These are phyloP conservation scores for Ulota crispa DNA, from an alignment of 225 moss, liverwort and hornwort species.

Conservation along the genomic window DNA sequence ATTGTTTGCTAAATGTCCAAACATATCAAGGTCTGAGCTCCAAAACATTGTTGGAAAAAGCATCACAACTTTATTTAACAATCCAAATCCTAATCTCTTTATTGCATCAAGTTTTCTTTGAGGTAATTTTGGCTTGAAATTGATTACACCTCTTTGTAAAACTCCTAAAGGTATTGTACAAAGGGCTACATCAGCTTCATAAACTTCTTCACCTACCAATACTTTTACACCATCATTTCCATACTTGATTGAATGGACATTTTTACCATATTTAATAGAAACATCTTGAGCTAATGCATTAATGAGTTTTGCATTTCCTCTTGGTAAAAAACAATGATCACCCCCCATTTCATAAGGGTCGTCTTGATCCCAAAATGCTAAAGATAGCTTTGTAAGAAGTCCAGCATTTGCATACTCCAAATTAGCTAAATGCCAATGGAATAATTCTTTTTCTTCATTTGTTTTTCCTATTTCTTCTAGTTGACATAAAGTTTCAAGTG, in stretches of 20 bases:
- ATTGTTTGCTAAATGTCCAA: constrained; percentile 42
- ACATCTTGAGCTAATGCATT: constrained; percentile 44
- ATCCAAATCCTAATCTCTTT: constrained; percentile 44
- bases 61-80: constrained; percentile 46
- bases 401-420: constrained; percentile 55
- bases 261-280: constrained; percentile 42
- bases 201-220: constrained; percentile 35
- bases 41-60: constrained; percentile 49
- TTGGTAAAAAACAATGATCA: constrained; percentile 55
- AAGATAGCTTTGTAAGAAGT: constrained; percentile 45
- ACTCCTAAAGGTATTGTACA: constrained; percentile 53
- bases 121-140: constrained; percentile 47
- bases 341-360: constrained; percentile 62
- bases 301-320: constrained; percentile 45
- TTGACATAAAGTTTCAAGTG: constrained; percentile 40
- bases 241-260: constrained; percentile 35
- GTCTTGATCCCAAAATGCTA: constrained; percentile 61
- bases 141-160: constrained; percentile 34
- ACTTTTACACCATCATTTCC: constrained; percentile 44
- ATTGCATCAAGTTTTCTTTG: constrained; percentile 50
- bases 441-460: constrained; percentile 41
- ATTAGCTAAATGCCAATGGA: constrained; percentile 57
- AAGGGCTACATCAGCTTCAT: constrained; percentile 44
- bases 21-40: constrained; percentile 37
- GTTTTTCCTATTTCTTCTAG: constrained; percentile 28